Evolutionary conservation across 139 green algal genomes (phyloP), one percentile per base, ranked within the genome.

Genomic region (Micractinium conductrix): DNA sequence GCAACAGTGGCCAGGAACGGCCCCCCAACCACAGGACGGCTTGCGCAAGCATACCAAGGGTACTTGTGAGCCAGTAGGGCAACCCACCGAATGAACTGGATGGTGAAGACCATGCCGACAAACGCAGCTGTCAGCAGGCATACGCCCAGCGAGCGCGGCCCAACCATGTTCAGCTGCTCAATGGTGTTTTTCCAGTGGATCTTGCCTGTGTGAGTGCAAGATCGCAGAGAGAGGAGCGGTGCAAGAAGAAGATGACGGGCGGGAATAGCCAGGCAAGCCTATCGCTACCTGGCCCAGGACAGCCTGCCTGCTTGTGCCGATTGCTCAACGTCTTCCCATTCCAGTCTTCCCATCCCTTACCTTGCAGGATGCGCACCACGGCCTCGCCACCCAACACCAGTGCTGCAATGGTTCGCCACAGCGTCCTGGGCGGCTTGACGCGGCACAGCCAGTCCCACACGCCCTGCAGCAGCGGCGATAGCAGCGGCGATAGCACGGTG

Each of bases 51-150:
- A 58, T 14, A 58, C 48, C 48, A 10, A 58, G 48, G 48, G 10
- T n/a, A n/a, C n/a, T n/a, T n/a, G n/a, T n/a, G n/a, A n/a, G n/a
- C n/a, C 14, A 2, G 30, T 28, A 9, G 0, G 33, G 14, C 33
- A 2, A 30, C 74, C 10, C 50, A 83, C 83, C 83, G 44, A 50
- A 91, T 88, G 67, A 97, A 94, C 93, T 99, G 97, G 80, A 99
- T 99, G 28, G 97, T 99, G 91, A 99, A 99, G 12, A 99, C 97
- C 97, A 99, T 99, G 85, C 97, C 97, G 37, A 99, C 95, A 88
- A 99, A 99, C 19, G 91, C 93, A 0, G 96, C 91, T 7, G 97
- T 99, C 4, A 99, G 92, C 83, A 99, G 87, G 40, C 93, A 92
- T 2, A 99, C 97, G 2, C 96, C 96, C 42, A 99, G 90, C 1